These are phyloP conservation scores for Prunus mongolica DNA, from an alignment of 306 rosid species.

Conservation along the genomic window DNA sequence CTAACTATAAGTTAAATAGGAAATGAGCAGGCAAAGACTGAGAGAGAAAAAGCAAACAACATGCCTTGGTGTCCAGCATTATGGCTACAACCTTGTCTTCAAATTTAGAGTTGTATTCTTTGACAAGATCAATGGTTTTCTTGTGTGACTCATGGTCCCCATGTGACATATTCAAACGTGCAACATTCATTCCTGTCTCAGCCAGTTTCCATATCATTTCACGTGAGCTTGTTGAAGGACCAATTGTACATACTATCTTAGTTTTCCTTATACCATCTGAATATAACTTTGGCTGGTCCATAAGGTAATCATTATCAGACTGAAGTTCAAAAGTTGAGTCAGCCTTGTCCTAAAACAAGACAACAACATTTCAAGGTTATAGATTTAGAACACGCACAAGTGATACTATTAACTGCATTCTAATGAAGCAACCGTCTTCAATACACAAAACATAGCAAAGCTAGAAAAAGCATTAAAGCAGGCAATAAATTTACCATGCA, in stretches of 20 bases:
- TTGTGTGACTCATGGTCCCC: constrained; percentile 90
- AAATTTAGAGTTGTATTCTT: constrained; percentile 76
- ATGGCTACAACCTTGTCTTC: constrained; percentile 73
- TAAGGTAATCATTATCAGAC: constrained; percentile 12
- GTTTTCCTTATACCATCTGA: constrained; percentile 55
- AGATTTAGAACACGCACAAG: neutral
- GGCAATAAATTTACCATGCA: neutral
- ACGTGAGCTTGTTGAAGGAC: constrained; percentile 83
- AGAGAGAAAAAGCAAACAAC: neutral
- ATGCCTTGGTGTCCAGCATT: constrained; percentile 96
- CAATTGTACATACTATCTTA: constrained; percentile 87
- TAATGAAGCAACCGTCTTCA: neutral
- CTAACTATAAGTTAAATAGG: neutral
- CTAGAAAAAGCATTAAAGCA: neutral
- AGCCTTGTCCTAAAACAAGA: constrained; percentile 39
- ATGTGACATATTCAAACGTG: constrained; percentile 93
- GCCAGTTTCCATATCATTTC: constrained; percentile 97
- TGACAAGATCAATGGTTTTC: constrained; percentile 76
- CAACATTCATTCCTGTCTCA: constrained; percentile 81
- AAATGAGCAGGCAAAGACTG: neutral
- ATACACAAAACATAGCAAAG: neutral
- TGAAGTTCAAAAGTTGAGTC: constrained; percentile 33
- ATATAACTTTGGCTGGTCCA: constrained; percentile 22
- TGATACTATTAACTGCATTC: neutral
- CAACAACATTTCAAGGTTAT: constrained; percentile 17